Evolutionary conservation across 768 basidiomycete species (phyloP).

Genomic region (Leccinum rimulosum): DNA sequence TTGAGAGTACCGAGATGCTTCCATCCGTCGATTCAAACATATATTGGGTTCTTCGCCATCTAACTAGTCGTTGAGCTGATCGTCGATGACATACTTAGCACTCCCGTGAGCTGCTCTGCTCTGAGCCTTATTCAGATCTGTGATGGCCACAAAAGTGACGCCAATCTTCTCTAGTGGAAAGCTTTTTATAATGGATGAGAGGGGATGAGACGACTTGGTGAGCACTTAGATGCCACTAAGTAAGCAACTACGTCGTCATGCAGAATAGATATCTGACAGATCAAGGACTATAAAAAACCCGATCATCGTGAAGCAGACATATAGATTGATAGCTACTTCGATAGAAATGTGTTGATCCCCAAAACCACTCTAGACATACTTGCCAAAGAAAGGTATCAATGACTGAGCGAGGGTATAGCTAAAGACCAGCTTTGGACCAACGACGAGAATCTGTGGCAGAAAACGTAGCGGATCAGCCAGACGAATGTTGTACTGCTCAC

Average conservation of each 20-base stretch:
- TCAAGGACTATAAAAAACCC: constrained; percentile 14
- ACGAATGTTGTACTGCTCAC: not conserved
- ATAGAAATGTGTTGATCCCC: not conserved
- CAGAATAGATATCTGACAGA: constrained; percentile 6
- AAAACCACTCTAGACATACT: constrained; percentile 59
- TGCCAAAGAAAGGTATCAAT: constrained; percentile 87
- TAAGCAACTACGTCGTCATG: not conserved
- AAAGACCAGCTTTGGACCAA: constrained; percentile 97
- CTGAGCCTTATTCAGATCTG: too few species aligned
- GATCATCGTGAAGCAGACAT: constrained; percentile 1
- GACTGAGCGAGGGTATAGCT: constrained; percentile 97
- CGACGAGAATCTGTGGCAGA: constrained; percentile 73
- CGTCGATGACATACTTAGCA: too few species aligned
- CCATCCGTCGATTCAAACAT: too few species aligned
- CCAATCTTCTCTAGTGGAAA: too few species aligned
- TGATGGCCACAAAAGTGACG: too few species aligned
- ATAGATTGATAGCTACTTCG: not conserved
- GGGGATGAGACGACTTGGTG: too few species aligned
- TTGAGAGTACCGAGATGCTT: too few species aligned
- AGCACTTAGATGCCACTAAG: too few species aligned
- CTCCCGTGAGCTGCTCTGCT: too few species aligned
- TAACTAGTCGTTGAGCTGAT: too few species aligned
- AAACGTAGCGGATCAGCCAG: constrained; percentile 7
- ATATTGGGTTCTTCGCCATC: too few species aligned
- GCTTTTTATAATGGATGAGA: too few species aligned